These are phyloP conservation scores for Phaseolus lunatus DNA, from an alignment of 306 rosid genomes.

Conservation along the genomic window DNA sequence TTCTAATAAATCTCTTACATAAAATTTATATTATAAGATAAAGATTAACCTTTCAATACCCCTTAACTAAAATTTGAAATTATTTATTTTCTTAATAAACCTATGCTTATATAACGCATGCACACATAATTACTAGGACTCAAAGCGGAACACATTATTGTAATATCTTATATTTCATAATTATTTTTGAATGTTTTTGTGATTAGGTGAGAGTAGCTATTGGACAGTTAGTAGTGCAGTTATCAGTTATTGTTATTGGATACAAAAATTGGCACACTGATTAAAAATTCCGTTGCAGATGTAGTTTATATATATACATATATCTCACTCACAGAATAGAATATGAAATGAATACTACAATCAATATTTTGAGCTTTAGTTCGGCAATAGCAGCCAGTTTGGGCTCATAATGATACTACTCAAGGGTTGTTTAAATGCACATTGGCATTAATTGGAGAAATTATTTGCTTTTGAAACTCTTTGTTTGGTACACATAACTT, in stretches of 20 bases:
- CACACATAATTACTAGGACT: not conserved
- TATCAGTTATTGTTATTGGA: not conserved
- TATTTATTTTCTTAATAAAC: not conserved
- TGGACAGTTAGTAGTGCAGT: not conserved
- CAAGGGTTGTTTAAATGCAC: not conserved
- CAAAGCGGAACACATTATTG: not conserved
- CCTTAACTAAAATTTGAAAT: not conserved
- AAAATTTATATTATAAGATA: no score
- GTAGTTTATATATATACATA: not conserved
- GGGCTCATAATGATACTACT: not conserved
- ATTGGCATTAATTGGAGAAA: not conserved
- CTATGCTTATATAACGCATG: not conserved
- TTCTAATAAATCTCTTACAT: not conserved
- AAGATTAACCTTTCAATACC: not conserved
- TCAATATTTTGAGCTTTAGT: not conserved
- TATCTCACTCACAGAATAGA: not conserved
- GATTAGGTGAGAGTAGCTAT: not conserved
- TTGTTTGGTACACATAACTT: constrained; percentile 16
- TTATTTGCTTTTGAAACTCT: constrained; percentile 19
- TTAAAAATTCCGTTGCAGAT: not conserved
- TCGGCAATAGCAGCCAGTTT: not conserved
- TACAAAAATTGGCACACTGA: not conserved
- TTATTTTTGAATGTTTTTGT: not conserved
- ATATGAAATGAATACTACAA: not conserved
- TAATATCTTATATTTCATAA: not conserved